These are phyloP conservation scores for Starmerella etchellsii DNA, from an alignment of 805 yeast genomes.

Conservation along the genomic window DNA sequence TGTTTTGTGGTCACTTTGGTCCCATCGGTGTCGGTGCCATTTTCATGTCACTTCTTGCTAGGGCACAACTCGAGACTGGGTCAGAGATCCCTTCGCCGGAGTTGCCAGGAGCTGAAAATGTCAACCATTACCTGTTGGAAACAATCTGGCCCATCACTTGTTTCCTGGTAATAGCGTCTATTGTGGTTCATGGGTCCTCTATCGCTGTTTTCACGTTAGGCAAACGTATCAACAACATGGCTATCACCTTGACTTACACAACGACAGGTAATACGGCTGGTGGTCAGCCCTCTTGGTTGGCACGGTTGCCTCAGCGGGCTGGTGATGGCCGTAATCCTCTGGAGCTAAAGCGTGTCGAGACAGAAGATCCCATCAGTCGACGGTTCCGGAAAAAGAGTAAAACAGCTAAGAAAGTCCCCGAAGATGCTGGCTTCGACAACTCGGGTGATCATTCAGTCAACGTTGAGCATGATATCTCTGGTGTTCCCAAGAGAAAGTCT, in stretches of 20 bases:
- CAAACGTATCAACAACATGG: slow-evolving; percentile 78
- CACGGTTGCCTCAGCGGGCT: slow-evolving; percentile 53
- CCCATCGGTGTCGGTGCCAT: slow-evolving; percentile 94
- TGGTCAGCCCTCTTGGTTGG: slow-evolving; percentile 64
- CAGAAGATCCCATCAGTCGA: slow-evolving; percentile 32
- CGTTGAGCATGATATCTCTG: neutral
- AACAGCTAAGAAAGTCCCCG: neutral
- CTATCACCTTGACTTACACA: slow-evolving; percentile 72
- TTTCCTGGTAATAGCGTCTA: slow-evolving; percentile 67
- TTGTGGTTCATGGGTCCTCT: slow-evolving; percentile 82
- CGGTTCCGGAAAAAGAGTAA: neutral
- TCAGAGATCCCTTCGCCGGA: slow-evolving; percentile 44
- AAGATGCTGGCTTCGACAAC: neutral
- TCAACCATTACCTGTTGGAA: slow-evolving; percentile 48
- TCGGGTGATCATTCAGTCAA: neutral
- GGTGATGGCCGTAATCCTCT: slow-evolving; percentile 65
- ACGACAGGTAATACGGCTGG: slow-evolving; percentile 44
- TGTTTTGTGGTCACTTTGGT: slow-evolving; percentile 91
- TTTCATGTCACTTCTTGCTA: slow-evolving; percentile 68
- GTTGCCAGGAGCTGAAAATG: slow-evolving; percentile 36
- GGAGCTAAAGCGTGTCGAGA: slow-evolving; percentile 73
- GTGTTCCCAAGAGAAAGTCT: neutral
- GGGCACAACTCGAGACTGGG: slow-evolving; percentile 51
- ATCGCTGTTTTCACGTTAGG: slow-evolving; percentile 71
- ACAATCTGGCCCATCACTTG: slow-evolving; percentile 74